Base-by-base conservation (phyloP, 495 filamentous ascomycete genomes). In the Penicillium parvum region DNA sequence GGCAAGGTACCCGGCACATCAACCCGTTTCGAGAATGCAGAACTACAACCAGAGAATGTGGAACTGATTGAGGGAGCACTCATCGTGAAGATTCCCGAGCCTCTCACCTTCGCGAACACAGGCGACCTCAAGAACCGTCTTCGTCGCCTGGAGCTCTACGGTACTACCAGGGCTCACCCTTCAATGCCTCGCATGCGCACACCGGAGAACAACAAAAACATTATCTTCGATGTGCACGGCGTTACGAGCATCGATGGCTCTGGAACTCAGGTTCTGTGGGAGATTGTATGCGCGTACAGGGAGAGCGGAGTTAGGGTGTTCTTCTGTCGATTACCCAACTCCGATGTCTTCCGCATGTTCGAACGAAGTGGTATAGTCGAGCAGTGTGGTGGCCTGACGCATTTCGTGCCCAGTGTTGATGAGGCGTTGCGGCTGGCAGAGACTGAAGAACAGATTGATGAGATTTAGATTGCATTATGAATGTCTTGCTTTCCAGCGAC, bases 201-300 rank as follows among this genome's bases (percentile, higher is more conserved):
- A 12, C 74, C 79, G 10, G 81, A 86, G 46, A 81, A 86, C 38
- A 95, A 95, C 47, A 75, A 78, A 40, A 96, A 94, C 53, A 74
- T 98, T 58, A 90, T 98, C 43, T 97, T 98, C 57, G 92, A 98
- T 60, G 86, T 97, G 9, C 90, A 97, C 51, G 91, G 92, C 1
- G 92, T 98, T 1, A 92, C 90, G 0, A 81, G 81, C 32, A 81
- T 98, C 48, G 92, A 98, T 59, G 92, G 89, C 14, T 91, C 87
- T 0, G 92, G 91, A 1, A 85, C 88, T 1, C 92, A 97, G 63
- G 91, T 97, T 4, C 67, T 98, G 4, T 76, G 72, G 32, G 92
- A 97, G 66, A 96, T 97, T 48, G 87, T 98, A 26, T 68, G 81
- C 12, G 73, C 68, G 1, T 97, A 97, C 54, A 65, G 79, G 0